Percentiles rank a stretch among this genome's conserved stretches.
Evolutionary conservation across 2,329 filamentous ascomycete species (phyloP).

Genomic region (Didymellaceae sp.): DNA sequence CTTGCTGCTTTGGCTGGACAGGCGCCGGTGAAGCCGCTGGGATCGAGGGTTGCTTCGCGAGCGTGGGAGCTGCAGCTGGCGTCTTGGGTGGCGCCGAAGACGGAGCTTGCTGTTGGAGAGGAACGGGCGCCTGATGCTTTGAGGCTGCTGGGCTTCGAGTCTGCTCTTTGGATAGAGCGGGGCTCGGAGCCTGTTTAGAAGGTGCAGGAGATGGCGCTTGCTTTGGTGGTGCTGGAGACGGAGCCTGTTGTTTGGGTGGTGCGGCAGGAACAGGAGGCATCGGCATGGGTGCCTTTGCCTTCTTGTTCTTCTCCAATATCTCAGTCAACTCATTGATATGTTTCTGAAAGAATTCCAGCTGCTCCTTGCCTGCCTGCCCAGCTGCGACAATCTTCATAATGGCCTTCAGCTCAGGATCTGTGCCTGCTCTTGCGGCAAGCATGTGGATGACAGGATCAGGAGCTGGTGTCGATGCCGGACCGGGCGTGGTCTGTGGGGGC

Average conservation of each 20-base stretch:
- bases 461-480: constrained; percentile 44
- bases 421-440: constrained; percentile 76
- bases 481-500: constrained; percentile 26
- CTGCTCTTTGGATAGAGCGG: constrained; percentile 24
- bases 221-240: constrained; percentile 27
- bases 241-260: constrained; percentile 9
- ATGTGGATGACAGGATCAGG: constrained; percentile 83
- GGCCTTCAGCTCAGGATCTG: constrained; percentile 73
- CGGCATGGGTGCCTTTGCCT: constrained; percentile 24
- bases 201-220: constrained; percentile 18
- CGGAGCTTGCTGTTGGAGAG: constrained; percentile 19
- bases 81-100: constrained; percentile 26
- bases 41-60: constrained; percentile 19
- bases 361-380: constrained; percentile 72
- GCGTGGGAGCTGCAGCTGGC: constrained; percentile 8
- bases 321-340: constrained; percentile 80
- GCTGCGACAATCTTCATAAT: constrained; percentile 85
- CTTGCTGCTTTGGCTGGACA: constrained; percentile 11
- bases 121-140: not conserved
- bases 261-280: constrained; percentile 16
- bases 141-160: constrained; percentile 16
- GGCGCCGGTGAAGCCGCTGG: constrained; percentile 23
- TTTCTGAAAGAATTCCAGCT: constrained; percentile 76
- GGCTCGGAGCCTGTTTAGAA: too few species aligned
- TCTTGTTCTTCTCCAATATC: constrained; percentile 53